These are phyloP conservation scores for Schizochytrium sp. DNA, from an alignment of 108 stramenopile species.

Conservation along the genomic window DNA sequence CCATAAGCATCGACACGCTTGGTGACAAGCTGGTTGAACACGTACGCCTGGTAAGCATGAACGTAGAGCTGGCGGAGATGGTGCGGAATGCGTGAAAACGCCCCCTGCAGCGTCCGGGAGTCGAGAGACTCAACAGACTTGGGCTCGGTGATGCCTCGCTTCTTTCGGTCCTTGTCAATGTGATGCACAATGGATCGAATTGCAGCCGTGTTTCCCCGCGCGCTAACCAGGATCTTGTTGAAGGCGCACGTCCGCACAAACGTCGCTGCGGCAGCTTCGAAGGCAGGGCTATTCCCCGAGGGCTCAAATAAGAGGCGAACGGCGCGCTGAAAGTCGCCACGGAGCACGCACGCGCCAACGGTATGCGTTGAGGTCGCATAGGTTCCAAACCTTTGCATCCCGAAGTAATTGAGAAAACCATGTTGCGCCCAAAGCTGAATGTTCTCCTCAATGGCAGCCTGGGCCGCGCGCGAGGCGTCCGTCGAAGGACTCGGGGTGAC, in stretches of 20 bases:
- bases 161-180: slow-evolving; percentile 22
- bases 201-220: slow-evolving; percentile 33
- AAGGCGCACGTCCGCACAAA: neutral
- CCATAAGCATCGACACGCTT: slow-evolving; percentile 31
- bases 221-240: neutral
- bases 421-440: neutral
- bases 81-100: neutral
- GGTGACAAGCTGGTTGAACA: slow-evolving; percentile 43
- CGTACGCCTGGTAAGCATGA: slow-evolving; percentile 42
- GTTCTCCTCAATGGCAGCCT: neutral
- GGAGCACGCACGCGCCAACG: slow-evolving; percentile 32
- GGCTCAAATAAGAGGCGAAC: slow-evolving; percentile 37
- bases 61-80: neutral
- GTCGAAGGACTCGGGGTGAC: neutral
- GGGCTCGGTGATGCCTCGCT: slow-evolving; percentile 25
- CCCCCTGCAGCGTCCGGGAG: slow-evolving; percentile 36
- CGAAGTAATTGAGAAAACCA: slow-evolving; percentile 50
- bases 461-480: slow-evolving; percentile 2
- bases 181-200: slow-evolving; percentile 32
- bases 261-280: slow-evolving; percentile 24
- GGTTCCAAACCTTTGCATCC: slow-evolving; percentile 43
- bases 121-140: slow-evolving; percentile 30
- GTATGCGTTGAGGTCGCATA: slow-evolving; percentile 32
- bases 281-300: slow-evolving; percentile 28
- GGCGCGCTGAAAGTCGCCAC: slow-evolving; percentile 38